Evolutionary conservation across 1,139 yeast species (phyloP).

Genomic region (Scheffersomyces parashehatae): DNA sequence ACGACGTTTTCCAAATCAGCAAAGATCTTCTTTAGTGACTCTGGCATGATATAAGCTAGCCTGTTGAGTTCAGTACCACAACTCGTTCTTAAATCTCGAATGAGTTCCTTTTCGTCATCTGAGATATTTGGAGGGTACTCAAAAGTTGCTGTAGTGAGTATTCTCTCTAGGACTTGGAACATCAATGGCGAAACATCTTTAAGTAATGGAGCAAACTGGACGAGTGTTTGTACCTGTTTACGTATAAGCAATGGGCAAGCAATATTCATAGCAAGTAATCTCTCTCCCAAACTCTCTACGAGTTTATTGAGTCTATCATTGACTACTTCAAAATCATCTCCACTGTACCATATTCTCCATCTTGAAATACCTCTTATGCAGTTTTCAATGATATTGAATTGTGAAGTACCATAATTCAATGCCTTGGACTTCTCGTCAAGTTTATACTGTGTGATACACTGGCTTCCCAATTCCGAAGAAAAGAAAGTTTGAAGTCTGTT

Average conservation of each 20-base stretch:
- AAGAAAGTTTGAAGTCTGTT: slow-evolving; percentile 71
- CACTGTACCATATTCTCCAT: slow-evolving; percentile 90
- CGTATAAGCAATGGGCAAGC: slow-evolving; percentile 80
- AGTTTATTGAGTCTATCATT: slow-evolving; percentile 58
- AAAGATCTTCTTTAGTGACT: slow-evolving; percentile 76
- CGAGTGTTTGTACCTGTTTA: slow-evolving; percentile 87
- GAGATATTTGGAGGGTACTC: slow-evolving; percentile 68
- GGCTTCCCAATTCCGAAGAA: slow-evolving; percentile 68
- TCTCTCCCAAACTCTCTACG: slow-evolving; percentile 76
- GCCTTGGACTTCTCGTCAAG: slow-evolving; percentile 68
- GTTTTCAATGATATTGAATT: slow-evolving; percentile 84
- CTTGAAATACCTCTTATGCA: slow-evolving; percentile 92
- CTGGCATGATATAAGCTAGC: slow-evolving; percentile 93
- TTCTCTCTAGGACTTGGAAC: slow-evolving; percentile 83
- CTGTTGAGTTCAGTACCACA: slow-evolving; percentile 95
- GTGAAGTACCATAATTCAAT: slow-evolving; percentile 75
- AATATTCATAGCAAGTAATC: slow-evolving; percentile 71
- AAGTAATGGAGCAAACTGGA: slow-evolving; percentile 93
- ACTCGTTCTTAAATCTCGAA: slow-evolving; percentile 84
- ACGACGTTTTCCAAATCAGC: slow-evolving; percentile 82
- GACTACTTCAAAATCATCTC: slow-evolving; percentile 61
- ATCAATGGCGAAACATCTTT: slow-evolving; percentile 72
- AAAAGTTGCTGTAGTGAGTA: slow-evolving; percentile 83
- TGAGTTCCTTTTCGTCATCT: slow-evolving; percentile 77
- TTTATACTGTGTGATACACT: slow-evolving; percentile 57